A percentile compares a stretch with the other conserved stretches of the same genome.
phyloP scores from a whole-genome alignment of 345 rosid genomes.

The Anastatica hierochuntica region DNA sequence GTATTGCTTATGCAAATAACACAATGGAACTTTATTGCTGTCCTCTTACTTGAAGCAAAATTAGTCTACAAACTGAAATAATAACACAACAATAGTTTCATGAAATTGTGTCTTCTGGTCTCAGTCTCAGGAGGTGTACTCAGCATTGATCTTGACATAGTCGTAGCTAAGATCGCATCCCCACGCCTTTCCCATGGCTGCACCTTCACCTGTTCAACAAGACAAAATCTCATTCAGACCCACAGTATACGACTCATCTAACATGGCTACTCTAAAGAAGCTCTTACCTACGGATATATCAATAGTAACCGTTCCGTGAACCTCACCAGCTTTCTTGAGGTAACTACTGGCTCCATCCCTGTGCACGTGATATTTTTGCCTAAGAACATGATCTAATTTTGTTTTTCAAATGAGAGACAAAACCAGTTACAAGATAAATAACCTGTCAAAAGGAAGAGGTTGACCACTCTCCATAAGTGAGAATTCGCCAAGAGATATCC shows the following conservation, averaged over 20 bases:
- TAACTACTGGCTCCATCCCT: slow-evolving; percentile 67
- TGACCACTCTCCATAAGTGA: slow-evolving; percentile 87
- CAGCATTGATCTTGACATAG: slow-evolving; percentile 81
- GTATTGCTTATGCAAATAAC: background rate
- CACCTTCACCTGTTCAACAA: slow-evolving; percentile 44
- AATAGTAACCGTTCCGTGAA: slow-evolving; percentile 63
- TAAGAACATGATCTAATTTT: background rate
- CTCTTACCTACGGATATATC: slow-evolving; percentile 58
- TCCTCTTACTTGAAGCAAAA: slow-evolving; percentile 3
- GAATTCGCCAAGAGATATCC: slow-evolving; percentile 63
- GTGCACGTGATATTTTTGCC: slow-evolving; percentile 3
- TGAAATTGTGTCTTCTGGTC: background rate
- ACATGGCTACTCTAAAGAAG: background rate
- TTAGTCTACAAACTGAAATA: background rate
- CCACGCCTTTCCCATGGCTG: slow-evolving; percentile 64
- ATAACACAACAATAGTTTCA: slow-evolving; percentile 1
- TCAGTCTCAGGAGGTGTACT: slow-evolving; percentile 56
- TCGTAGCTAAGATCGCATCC: slow-evolving; percentile 88
- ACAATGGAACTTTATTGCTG: background rate
- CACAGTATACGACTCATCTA: background rate
- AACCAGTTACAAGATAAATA: background rate
- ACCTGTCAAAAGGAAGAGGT: slow-evolving; percentile 87
- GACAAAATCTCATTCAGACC: background rate
- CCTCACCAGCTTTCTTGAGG: slow-evolving; percentile 69
- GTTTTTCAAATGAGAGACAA: background rate